Evolutionary conservation across 148 eudicot genomes (phyloP), one percentile per base, ranked within the genome.

Genomic region (Vaccinium myrtillus): DNA sequence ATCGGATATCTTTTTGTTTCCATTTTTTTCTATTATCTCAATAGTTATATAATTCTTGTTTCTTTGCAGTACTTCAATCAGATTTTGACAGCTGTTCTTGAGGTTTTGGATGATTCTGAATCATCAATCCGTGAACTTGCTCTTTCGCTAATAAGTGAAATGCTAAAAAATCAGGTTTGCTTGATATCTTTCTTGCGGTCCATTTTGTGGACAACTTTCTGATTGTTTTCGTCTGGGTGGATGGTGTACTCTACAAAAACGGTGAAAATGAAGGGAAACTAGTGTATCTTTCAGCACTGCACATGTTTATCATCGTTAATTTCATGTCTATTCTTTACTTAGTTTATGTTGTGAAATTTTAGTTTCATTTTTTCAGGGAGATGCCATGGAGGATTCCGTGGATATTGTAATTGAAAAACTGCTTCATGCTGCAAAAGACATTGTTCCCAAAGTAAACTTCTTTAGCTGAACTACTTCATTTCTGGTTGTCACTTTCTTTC

Each of bases 381-480:
- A 88, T 83, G 83, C 90, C 58, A 94, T 97, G 93, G 99, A 95
- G 87, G 99, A 97, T 70, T 94, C 99, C 81, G 82, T 95, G 51
- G 99, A 97, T 88, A 91, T 97, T 90, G 93, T 97, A 65, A 95
- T 94, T 79, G 98, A 94, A 88, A 97, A 94, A 88, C 88, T 97
- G 87, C 98, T 97, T 85, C 87, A 93, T 85, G 90, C 86, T 80
- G 89, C 96, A 15, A 95, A 94, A 85, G 98, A 94, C 86, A 83
- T 87, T 79, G 77, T 83, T 80, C 90, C 90, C 54, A 94, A 95
- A 90, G 99, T 97, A 88, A 83, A 32, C 10, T 81, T 23, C 48
- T 82, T 82, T 25, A 51, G 77, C 76, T 69, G 67, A 48, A 15
- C 23, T 81, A 19, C 18, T 56, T 21, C 25, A 70, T 43, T 75